phyloP scores from a whole-genome alignment of 768 basidiomycete genomes.

The Gelatoporia subvermispora region DNA sequence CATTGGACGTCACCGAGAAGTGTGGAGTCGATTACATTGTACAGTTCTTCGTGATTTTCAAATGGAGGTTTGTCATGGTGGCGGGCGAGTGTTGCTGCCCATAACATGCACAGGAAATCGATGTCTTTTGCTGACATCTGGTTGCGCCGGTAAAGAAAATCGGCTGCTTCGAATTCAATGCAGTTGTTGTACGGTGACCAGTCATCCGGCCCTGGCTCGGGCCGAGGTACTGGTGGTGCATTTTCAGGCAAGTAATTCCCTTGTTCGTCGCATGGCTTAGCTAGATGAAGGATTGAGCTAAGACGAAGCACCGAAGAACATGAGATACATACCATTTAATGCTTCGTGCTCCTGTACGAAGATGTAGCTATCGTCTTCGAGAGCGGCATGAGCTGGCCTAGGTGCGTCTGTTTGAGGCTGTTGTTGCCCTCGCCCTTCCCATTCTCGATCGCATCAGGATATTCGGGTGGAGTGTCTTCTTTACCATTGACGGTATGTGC shows the following conservation, averaged over 20 bases:
- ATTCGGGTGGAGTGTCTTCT: no score
- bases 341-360: no score
- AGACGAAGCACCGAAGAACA: no score
- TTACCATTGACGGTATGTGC: no score
- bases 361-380: no score
- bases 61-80: slow-evolving; percentile 14
- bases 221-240: slow-evolving; percentile 2
- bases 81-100: background rate
- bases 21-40: slow-evolving; percentile 30
- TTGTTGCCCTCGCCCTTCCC: no score
- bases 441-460: no score
- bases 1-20: slow-evolving; percentile 32
- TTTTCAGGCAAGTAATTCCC: background rate
- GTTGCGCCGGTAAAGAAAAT: slow-evolving; percentile 5
- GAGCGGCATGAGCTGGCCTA: no score
- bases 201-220: background rate
- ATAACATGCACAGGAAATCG: slow-evolving; percentile 7
- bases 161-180: slow-evolving; percentile 12
- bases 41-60: slow-evolving; percentile 24
- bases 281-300: no score
- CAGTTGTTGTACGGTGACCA: slow-evolving; percentile 12
- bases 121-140: slow-evolving; percentile 8
- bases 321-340: no score
- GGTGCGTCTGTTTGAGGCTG: no score
- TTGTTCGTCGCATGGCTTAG: slow-evolving; percentile 1